phyloP scores from a whole-genome alignment of 1,139 yeast genomes.

The Sugiyamaella pinicola region DNA sequence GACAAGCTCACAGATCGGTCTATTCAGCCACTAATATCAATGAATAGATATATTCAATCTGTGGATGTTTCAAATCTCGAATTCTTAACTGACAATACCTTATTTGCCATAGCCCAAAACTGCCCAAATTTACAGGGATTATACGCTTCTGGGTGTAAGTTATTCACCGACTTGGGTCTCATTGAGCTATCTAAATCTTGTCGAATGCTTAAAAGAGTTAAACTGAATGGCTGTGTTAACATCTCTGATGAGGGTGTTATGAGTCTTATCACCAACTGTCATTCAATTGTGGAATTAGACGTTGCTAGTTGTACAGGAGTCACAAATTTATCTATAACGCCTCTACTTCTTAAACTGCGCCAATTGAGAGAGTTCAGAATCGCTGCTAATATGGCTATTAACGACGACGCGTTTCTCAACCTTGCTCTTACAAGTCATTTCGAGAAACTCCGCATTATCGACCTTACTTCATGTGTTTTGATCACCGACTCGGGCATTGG shows the following conservation, averaged over 20 bases:
- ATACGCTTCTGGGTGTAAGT: constrained; percentile 82
- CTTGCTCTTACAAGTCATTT: constrained; percentile 37
- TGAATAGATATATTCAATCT: constrained; percentile 74
- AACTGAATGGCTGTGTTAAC: constrained; percentile 69
- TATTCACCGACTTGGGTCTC: constrained; percentile 69
- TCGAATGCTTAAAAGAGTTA: constrained; percentile 77
- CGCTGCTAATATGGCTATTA: constrained; percentile 69
- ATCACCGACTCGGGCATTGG: constrained; percentile 81
- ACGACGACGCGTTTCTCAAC: constrained; percentile 55
- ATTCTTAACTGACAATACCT: constrained; percentile 65
- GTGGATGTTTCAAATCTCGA: constrained; percentile 89
- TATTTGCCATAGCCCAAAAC: constrained; percentile 65
- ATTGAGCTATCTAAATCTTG: constrained; percentile 61
- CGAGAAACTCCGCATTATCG: constrained; percentile 71
- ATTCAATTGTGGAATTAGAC: constrained; percentile 84
- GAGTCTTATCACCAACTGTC: constrained; percentile 68
- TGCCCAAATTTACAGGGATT: constrained; percentile 85
- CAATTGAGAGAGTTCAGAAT: constrained; percentile 83
- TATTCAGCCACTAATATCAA: constrained; percentile 60
- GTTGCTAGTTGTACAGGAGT: constrained; percentile 79
- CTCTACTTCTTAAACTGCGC: constrained; percentile 63
- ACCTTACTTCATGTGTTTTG: constrained; percentile 80
- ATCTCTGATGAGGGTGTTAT: constrained; percentile 71
- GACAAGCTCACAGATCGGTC: constrained; percentile 62
- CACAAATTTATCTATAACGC: constrained; percentile 61